A percentile compares a stretch with the other conserved stretches of the same genome.
Conservation (phyloP, 768 basidiomycete species). For the Lactarius tabidus region DNA sequence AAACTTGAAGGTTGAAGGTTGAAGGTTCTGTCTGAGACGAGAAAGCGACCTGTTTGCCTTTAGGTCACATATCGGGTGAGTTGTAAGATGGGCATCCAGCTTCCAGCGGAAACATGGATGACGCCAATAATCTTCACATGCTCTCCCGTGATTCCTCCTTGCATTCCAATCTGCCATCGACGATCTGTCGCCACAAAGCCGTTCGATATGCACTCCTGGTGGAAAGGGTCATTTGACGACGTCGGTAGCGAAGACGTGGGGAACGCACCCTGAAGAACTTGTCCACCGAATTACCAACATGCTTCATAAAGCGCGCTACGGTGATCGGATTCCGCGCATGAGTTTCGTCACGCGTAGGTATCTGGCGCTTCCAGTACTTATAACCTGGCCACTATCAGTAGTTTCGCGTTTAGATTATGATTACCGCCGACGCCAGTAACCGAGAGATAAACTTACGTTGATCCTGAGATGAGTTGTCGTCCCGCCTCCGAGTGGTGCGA, state of each 20-base stretch:
- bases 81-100: conserved; percentile 16
- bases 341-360: conserved; percentile 11
- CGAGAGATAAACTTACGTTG: neutral
- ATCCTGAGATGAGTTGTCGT: neutral
- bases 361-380: neutral
- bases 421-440: neutral
- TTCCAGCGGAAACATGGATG: conserved; percentile 9
- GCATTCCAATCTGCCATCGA: neutral
- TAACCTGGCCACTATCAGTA: conserved; percentile 17
- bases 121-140: conserved; percentile 15
- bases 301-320: neutral
- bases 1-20: too few species aligned
- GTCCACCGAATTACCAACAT: conserved; percentile 6
- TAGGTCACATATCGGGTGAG: conserved; percentile 3
- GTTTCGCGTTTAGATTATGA: neutral
- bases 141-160: neutral
- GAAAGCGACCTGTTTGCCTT: neutral
- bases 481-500: neutral
- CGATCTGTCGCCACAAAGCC: neutral
- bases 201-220: neutral
- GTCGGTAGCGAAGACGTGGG: neutral
- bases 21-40: too few species aligned
- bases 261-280: conserved; percentile 6
- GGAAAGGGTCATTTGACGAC: neutral
- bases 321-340: neutral